Conservation (phyloP, 2,329 filamentous ascomycete species). For the Cercospora sojina region DNA sequence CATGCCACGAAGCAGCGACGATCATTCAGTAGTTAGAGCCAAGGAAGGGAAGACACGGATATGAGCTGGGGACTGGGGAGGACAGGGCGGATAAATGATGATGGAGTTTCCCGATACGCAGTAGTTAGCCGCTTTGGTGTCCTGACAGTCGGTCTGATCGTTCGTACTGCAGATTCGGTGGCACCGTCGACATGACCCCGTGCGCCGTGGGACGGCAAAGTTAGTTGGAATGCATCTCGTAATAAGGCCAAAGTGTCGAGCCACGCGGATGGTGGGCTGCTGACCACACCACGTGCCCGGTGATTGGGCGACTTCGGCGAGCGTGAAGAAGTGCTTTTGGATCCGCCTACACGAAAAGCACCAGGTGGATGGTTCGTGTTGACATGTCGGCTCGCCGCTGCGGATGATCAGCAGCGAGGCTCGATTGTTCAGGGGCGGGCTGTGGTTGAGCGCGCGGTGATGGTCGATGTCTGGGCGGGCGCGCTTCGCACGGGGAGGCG, state of each 20-base stretch:
- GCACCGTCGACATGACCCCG: background rate
- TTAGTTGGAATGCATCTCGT: constrained; percentile 4
- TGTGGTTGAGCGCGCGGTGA: background rate
- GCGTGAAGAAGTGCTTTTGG: background rate
- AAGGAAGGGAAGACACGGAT: background rate
- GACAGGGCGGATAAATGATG: background rate
- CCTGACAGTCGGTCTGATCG: background rate
- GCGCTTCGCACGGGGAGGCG: background rate
- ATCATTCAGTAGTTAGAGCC: background rate
- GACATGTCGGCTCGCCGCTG: background rate
- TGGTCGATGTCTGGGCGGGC: background rate
- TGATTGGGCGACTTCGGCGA: constrained; percentile 3
- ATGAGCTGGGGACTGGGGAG: background rate
- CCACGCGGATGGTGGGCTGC: constrained; percentile 8
- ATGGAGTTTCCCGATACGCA: background rate
- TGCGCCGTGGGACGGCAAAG: background rate
- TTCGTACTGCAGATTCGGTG: background rate
- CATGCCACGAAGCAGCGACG: background rate
- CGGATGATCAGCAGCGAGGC: background rate
- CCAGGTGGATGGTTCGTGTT: background rate
- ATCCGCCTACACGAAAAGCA: background rate
- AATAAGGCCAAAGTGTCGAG: background rate
- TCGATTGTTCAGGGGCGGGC: background rate
- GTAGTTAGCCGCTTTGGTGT: background rate
- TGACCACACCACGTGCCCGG: background rate